Conservation (phyloP, 169 alveolate species). For the Plasmodium fragile region DNA sequence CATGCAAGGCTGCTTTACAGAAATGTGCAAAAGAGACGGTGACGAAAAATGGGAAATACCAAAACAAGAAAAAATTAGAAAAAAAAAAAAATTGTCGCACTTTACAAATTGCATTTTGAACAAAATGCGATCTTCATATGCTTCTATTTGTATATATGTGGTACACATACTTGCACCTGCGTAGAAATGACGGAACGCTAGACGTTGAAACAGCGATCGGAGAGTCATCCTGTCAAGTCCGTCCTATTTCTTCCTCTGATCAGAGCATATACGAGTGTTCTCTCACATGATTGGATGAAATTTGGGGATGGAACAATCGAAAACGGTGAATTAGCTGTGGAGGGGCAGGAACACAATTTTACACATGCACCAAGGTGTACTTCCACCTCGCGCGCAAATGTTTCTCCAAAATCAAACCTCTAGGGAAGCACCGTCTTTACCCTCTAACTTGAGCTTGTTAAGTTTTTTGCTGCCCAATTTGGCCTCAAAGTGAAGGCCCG, state of each 20-base stretch:
- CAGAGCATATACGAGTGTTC: background rate
- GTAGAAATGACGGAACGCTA: background rate
- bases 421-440: background rate
- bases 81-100: background rate
- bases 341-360: background rate
- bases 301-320: background rate
- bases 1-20: background rate
- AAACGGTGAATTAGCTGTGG: background rate
- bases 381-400: background rate
- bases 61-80: background rate
- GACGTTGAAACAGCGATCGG: background rate
- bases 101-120: background rate
- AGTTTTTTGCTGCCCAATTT: conserved; percentile 55
- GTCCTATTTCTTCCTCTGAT: background rate
- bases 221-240: background rate
- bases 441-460: conserved; percentile 30
- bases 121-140: background rate
- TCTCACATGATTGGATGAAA: background rate
- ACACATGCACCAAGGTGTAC: background rate
- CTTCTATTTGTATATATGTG: background rate
- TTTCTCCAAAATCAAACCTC: background rate
- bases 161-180: background rate
- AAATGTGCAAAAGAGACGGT: background rate
- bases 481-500: conserved; percentile 75
- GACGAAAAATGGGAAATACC: background rate